These are phyloP conservation scores for Ophiostoma piceae DNA, from an alignment of 2,329 filamentous ascomycete species.

Conservation along the genomic window DNA sequence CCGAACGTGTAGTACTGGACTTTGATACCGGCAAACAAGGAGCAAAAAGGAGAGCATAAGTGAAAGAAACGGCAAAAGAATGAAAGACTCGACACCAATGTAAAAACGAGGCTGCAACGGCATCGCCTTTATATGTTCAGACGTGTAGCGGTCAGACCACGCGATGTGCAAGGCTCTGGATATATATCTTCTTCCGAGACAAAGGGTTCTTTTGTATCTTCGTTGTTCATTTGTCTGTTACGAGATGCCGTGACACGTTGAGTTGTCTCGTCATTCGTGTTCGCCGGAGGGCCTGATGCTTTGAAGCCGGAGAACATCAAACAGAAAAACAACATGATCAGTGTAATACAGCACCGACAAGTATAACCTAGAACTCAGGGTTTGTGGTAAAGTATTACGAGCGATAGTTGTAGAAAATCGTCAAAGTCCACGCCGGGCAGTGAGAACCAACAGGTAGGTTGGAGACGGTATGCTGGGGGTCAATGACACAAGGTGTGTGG, in stretches of 20 bases:
- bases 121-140: not conserved
- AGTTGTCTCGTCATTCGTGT: not conserved
- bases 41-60: too few species aligned
- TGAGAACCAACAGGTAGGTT: not conserved
- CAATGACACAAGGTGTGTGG: not conserved
- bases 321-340: not conserved
- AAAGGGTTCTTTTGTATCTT: not conserved
- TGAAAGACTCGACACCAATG: not conserved
- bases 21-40: not conserved
- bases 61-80: not conserved
- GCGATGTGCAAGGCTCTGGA: not conserved
- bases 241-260: not conserved
- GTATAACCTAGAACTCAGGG: not conserved
- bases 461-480: not conserved
- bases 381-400: not conserved
- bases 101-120: not conserved
- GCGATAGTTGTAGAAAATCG: not conserved
- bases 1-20: not conserved
- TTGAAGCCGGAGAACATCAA: not conserved
- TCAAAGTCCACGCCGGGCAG: not conserved
- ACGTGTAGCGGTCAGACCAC: not conserved
- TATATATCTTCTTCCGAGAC: not conserved
- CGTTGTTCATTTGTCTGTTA: not conserved
- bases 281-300: not conserved
- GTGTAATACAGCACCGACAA: not conserved